phyloP scores from a whole-genome alignment of 2,329 filamentous ascomycete species.

The Hypoxylon sp. region DNA sequence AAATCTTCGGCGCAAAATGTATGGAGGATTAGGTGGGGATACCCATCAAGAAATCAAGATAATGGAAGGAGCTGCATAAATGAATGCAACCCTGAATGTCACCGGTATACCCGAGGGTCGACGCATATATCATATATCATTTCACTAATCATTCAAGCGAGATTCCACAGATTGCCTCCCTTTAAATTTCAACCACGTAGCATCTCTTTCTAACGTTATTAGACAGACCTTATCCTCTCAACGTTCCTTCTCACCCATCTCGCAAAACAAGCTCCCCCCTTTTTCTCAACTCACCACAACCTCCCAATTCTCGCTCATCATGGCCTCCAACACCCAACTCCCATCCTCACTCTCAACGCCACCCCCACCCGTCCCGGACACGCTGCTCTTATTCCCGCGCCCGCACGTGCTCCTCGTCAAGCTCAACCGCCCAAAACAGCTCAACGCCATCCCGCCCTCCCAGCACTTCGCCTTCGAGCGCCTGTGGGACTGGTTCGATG shows the following conservation, averaged over 20 bases:
- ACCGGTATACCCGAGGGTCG: not conserved
- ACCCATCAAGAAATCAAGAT: conserved; percentile 13
- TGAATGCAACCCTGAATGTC: not conserved
- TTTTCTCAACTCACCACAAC: conserved; percentile 5
- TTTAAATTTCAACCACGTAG: not conserved
- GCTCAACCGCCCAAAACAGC: conserved; percentile 68
- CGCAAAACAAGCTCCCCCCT: not conserved
- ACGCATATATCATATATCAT: not conserved
- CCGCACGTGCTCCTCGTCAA: conserved; percentile 71
- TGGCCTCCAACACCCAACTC: conserved; percentile 36
- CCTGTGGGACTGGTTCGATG: conserved; percentile 72
- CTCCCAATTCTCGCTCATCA: not conserved
- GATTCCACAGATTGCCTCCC: not conserved
- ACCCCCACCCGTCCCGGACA: conserved; percentile 59
- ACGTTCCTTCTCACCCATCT: not conserved
- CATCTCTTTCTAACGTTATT: not conserved
- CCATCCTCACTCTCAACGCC: conserved; percentile 51
- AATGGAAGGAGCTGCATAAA: not conserved
- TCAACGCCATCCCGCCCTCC: conserved; percentile 68
- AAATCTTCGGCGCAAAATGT: conserved; percentile 10
- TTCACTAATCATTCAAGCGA: not conserved
- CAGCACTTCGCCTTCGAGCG: conserved; percentile 63
- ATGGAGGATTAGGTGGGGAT: not conserved
- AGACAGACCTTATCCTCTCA: not conserved
- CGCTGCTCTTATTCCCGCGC: conserved; percentile 63